phyloP scores from a whole-genome alignment of 352 stramenopile genomes.

The Phytopythium boreale region DNA sequence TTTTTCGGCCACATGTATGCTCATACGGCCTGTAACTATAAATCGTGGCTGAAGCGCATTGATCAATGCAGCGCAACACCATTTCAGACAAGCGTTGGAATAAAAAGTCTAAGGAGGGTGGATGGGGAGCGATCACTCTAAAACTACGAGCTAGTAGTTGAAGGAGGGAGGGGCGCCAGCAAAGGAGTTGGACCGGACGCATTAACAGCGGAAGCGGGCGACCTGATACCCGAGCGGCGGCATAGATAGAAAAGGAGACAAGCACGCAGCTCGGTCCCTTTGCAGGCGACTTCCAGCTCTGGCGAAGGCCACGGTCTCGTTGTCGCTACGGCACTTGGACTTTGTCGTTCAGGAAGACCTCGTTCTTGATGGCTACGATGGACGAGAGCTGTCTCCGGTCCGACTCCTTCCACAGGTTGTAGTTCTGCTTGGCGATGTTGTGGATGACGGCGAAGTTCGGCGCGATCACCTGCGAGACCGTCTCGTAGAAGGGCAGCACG shows the following conservation, averaged over 20 bases:
- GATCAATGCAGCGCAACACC: too few relatives aligned
- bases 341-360: conserved; percentile 72
- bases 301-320: neutral
- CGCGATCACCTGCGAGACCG: conserved; percentile 66
- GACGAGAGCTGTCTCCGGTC: conserved; percentile 75
- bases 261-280: neutral
- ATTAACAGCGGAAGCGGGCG: neutral
- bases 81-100: neutral
- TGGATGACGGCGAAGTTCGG: conserved; percentile 69
- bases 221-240: too few relatives aligned
- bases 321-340: conserved; percentile 39
- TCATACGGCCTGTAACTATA: neutral
- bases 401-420: conserved; percentile 83
- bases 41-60: neutral
- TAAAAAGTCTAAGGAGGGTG: neutral
- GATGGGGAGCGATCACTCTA: neutral
- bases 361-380: conserved; percentile 78
- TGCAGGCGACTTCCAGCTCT: neutral
- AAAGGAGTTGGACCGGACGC: neutral
- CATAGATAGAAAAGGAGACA: neutral
- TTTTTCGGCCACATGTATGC: neutral
- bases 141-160: neutral
- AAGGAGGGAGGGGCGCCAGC: neutral
- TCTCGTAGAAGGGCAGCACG: conserved; percentile 79
- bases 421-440: conserved; percentile 80